Conservation (phyloP, 305 asterid species). For the Ajuga reptans region DNA sequence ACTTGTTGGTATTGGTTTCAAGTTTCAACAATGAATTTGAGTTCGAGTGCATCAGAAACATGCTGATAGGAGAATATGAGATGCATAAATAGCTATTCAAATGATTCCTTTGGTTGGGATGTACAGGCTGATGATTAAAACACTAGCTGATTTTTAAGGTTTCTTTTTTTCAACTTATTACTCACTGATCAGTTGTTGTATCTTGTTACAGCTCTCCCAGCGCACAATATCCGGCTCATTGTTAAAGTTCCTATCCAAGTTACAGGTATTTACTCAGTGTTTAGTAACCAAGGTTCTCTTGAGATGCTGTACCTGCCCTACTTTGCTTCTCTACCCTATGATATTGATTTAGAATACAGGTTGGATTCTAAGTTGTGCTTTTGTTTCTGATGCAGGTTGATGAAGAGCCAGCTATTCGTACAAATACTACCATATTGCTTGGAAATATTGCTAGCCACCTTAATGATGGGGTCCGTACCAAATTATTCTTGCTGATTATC, state of each 20-base stretch:
- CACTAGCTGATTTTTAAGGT: slow-evolving; percentile 12
- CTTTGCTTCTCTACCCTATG: slow-evolving; percentile 9
- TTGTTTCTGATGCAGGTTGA: slow-evolving; percentile 58
- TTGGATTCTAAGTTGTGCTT: slow-evolving; percentile 8
- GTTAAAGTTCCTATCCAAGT: slow-evolving; percentile 89
- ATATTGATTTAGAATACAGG: not conserved
- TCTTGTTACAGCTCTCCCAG: slow-evolving; percentile 76
- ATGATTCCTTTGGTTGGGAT: slow-evolving; percentile 12
- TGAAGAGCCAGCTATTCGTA: slow-evolving; percentile 96
- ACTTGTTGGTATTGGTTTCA: not conserved
- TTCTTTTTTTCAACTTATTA: slow-evolving; percentile 7
- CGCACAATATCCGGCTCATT: slow-evolving; percentile 87
- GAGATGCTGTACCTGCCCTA: slow-evolving; percentile 14
- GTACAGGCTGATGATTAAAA: slow-evolving; percentile 21
- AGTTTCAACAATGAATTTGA: not conserved
- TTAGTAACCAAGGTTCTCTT: slow-evolving; percentile 11
- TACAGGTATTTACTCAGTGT: slow-evolving; percentile 55
- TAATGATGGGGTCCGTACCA: slow-evolving; percentile 83
- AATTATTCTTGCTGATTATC: slow-evolving; percentile 18
- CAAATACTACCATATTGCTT: slow-evolving; percentile 93
- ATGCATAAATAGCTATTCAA: slow-evolving; percentile 9
- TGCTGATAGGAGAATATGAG: not conserved
- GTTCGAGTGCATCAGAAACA: slow-evolving; percentile 11
- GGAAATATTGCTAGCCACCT: slow-evolving; percentile 95
- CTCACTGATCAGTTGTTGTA: slow-evolving; percentile 11